Conservation (phyloP, 2,329 filamentous ascomycete genomes). For the Plenodomus lindquistii region DNA sequence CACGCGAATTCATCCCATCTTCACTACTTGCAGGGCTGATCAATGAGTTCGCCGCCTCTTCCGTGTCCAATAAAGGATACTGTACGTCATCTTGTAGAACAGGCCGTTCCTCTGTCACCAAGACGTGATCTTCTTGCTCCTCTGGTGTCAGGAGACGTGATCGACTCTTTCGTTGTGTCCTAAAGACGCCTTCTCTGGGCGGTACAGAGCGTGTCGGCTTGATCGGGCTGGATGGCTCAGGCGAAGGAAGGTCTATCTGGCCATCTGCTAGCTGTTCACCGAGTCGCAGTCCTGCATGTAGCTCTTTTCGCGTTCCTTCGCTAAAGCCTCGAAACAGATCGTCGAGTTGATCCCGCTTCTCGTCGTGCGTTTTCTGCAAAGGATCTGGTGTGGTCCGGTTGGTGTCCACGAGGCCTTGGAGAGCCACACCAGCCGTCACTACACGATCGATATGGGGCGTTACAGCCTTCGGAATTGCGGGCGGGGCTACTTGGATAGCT, state of each 20-base stretch:
- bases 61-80: constrained; percentile 27
- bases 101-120: constrained; percentile 13
- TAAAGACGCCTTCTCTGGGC: constrained; percentile 26
- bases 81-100: constrained; percentile 21
- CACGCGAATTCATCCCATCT: constrained; percentile 40
- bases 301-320: constrained; percentile 42
- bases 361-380: constrained; percentile 22
- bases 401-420: constrained; percentile 43
- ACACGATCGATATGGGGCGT: constrained; percentile 41
- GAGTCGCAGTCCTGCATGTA: constrained; percentile 44
- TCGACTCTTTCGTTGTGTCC: constrained; percentile 26
- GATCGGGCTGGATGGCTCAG: constrained; percentile 19
- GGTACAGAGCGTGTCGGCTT: constrained; percentile 12
- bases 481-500: constrained; percentile 23
- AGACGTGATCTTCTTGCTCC: constrained; percentile 34
- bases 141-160: constrained; percentile 40
- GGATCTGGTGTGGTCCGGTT: constrained; percentile 32
- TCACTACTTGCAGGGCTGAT: constrained; percentile 38
- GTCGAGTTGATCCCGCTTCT: constrained; percentile 34
- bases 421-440: constrained; percentile 44
- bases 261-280: constrained; percentile 44
- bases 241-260: constrained; percentile 19
- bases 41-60: constrained; percentile 24
- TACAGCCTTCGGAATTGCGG: constrained; percentile 25
- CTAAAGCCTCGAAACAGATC: constrained; percentile 47